Evolutionary conservation across 2,329 filamentous ascomycete species (phyloP), one percentile per base, ranked within the genome.

Genomic region (Neophaeococcomyces mojaviensis): DNA sequence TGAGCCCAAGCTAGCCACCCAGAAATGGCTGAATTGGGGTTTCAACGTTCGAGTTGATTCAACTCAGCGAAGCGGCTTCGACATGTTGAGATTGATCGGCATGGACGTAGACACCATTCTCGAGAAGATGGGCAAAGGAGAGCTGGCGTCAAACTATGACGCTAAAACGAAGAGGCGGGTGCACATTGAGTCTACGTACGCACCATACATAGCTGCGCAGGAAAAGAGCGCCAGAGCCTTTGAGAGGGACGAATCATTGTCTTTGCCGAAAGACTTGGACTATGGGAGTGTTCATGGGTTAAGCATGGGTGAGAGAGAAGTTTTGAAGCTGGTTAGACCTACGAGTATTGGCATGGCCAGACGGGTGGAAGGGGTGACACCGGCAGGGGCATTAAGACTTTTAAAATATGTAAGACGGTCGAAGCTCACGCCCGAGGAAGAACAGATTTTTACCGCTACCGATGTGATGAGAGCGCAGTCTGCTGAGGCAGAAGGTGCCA

Each of bases 341-440:
- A 87, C 94, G 65, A 94, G 79, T 50, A 72, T 98, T 18, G 90
- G 87, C 0, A 92, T 96, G 74, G 90, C 90, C 26, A 75, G 88
- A 39, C 72, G 92, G 12, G 79, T 96, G 9, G 92, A 98, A 65
- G 90, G 90, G 2, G 74, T 76, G 16, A 73, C 70, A 10, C 70
- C 70, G 12, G 60, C 62, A 12, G 70, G 69, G 26, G 67, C 68
- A 5, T 54, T 72, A 48, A 58, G 66, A 28, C 53, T 73, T 46
- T 55, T 73, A 36, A 63, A 66, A 56, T 59, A 70, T 54, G 61
- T 67, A n/a, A 61, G 63, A n/a, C 61, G 55, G 49, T 13, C 44
- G n/a, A 26, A 39, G 15, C 10, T 20, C 30, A 13, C 16, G 12
- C 20, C 19, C 18, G 34, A 22, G 13, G 15, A 22, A 16, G 28